A percentile compares a stretch with the other conserved stretches of the same genome.
These are phyloP conservation scores for Nannochloropsis oceanica DNA, from an alignment of 108 stramenopile genomes.

Conservation along the genomic window DNA sequence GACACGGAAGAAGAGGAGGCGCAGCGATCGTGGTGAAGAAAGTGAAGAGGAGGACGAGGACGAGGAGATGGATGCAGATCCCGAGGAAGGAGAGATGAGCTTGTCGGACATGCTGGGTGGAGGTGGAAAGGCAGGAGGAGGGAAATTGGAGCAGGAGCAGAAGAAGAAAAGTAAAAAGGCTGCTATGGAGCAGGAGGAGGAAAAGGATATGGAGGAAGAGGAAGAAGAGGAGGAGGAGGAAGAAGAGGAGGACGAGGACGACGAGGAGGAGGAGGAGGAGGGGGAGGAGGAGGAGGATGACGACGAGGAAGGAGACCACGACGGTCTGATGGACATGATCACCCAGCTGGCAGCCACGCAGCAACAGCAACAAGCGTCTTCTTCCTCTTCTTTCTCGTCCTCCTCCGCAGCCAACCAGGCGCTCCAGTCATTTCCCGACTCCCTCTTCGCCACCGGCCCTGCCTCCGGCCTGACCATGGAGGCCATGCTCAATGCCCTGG, in stretches of 20 bases:
- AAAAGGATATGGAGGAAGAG: slow-evolving; percentile 18
- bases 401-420: not conserved
- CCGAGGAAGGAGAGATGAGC: not conserved
- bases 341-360: not conserved
- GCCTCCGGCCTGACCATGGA: slow-evolving; percentile 51
- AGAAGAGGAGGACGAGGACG: slow-evolving; percentile 2
- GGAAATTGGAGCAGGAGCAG: not conserved
- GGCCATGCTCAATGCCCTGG: slow-evolving; percentile 58
- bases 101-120: not conserved
- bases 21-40: not conserved
- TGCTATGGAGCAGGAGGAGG: slow-evolving; percentile 19
- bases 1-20: slow-evolving; percentile 23
- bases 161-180: slow-evolving; percentile 13
- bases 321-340: slow-evolving; percentile 1
- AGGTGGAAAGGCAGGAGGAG: slow-evolving; percentile 39
- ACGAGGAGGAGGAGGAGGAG: slow-evolving; percentile 1
- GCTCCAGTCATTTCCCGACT: not conserved
- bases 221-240: not conserved
- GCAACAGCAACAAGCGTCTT: not conserved
- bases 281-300: slow-evolving; percentile 25
- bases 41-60: slow-evolving; percentile 23
- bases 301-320: slow-evolving; percentile 4
- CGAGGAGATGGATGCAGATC: not conserved
- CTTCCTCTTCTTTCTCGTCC: no score
- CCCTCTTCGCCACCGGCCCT: not conserved